A percentile compares a stretch with the other conserved stretches of the same genome.
Conservation (phyloP, 441 rosid species). For the Corymbia calophylla region DNA sequence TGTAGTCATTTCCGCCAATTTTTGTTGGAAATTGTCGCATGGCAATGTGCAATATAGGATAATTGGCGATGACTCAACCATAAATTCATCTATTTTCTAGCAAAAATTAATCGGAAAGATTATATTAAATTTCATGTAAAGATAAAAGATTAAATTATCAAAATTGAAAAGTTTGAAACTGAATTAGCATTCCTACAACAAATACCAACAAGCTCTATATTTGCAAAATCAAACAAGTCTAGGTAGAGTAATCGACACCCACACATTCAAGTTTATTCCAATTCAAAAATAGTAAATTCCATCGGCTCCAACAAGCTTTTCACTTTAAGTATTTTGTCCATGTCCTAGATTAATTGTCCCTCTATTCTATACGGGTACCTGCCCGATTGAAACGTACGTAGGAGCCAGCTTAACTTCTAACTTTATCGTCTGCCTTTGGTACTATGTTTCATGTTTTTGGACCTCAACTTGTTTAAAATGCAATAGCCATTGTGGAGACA, state of each 20-base stretch:
- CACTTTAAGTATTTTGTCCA: neutral
- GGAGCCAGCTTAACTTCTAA: neutral
- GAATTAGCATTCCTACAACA: neutral
- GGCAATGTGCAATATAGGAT: fast-evolving
- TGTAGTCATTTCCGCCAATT: fast-evolving
- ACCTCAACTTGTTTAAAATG: neutral
- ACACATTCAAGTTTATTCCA: neutral
- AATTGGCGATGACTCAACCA: neutral
- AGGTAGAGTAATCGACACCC: neutral
- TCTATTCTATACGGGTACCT: neutral
- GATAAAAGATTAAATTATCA: neutral
- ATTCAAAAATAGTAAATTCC: neutral
- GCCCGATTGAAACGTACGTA: neutral
- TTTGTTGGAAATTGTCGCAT: neutral
- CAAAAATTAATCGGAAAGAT: neutral
- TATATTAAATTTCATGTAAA: fast-evolving
- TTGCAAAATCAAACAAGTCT: neutral
- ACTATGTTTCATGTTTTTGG: neutral
- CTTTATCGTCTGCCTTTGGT: neutral
- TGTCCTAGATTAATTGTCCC: neutral
- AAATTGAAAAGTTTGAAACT: neutral
- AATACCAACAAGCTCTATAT: neutral
- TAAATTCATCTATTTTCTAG: neutral
- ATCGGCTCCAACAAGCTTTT: neutral
- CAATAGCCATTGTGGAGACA: neutral